Conservation (phyloP, 2,329 filamentous ascomycete genomes). For the Beauveria medogensis region DNA sequence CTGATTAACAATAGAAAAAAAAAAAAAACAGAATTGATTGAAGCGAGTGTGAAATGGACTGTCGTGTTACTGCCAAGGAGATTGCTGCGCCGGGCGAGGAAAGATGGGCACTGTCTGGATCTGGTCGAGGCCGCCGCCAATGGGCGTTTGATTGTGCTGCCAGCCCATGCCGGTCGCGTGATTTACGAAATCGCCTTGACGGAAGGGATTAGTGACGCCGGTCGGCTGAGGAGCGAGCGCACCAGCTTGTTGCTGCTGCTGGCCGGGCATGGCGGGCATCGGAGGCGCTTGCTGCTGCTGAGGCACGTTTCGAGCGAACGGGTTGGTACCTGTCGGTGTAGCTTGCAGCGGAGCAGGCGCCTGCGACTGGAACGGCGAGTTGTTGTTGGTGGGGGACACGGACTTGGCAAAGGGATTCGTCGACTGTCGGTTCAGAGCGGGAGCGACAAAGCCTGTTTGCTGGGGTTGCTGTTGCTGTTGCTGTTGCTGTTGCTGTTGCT, state of each 20-base stretch:
- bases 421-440: conserved; percentile 49
- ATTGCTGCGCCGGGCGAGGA: conserved; percentile 63
- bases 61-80: conserved; percentile 48
- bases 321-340: conserved; percentile 49
- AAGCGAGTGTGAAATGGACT: neutral
- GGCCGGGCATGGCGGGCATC: neutral
- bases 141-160: conserved; percentile 71
- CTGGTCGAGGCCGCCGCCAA: conserved; percentile 73
- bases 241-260: conserved; percentile 32
- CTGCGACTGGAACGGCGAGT: conserved; percentile 38
- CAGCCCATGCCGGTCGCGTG: conserved; percentile 82
- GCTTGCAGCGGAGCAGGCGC: conserved; percentile 35
- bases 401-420: conserved; percentile 83
- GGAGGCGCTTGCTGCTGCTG: conserved; percentile 13
- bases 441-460: conserved; percentile 21
- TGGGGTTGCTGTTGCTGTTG: neutral
- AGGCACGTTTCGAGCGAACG: conserved; percentile 43
- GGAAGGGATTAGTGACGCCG: conserved; percentile 89
- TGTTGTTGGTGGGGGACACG: conserved; percentile 19
- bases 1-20: conserved; percentile 5
- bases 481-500: neutral
- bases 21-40: neutral
- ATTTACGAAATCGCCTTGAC: conserved; percentile 83
- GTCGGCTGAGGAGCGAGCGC: conserved; percentile 67
- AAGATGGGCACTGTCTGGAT: conserved; percentile 78